These are phyloP conservation scores for Penicillium angulare DNA, from an alignment of 495 filamentous ascomycete genomes.

Conservation along the genomic window DNA sequence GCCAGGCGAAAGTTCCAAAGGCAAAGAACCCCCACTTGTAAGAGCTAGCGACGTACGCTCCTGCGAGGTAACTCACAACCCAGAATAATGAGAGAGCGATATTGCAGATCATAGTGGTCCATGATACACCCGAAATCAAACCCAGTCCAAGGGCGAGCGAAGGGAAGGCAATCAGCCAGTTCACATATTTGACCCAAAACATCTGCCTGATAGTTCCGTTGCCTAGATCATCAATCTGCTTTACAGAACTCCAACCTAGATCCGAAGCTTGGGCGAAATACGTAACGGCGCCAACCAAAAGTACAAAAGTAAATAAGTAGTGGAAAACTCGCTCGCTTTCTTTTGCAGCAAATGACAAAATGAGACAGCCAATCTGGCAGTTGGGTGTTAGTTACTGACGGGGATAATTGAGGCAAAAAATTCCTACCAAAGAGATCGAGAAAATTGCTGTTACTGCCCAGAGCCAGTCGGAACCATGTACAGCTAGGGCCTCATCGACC, in stretches of 20 bases:
- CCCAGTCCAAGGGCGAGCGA: constrained; percentile 59
- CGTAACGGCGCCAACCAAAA: constrained; percentile 60
- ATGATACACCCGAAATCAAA: constrained; percentile 62
- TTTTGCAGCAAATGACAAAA: constrained; percentile 48
- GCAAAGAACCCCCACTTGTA: constrained; percentile 68
- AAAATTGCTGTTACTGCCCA: constrained; percentile 50
- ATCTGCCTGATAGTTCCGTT: constrained; percentile 55
- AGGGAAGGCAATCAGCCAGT: constrained; percentile 56
- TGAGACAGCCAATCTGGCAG: constrained; percentile 38
- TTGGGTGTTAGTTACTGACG: background rate
- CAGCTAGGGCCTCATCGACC: constrained; percentile 58
- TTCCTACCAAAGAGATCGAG: constrained; percentile 10
- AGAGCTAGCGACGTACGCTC: constrained; percentile 51
- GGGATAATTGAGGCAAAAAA: background rate
- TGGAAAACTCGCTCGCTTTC: constrained; percentile 63
- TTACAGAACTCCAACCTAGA: constrained; percentile 61
- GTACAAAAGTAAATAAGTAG: constrained; percentile 61
- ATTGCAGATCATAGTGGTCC: constrained; percentile 61
- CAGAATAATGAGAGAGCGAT: constrained; percentile 62
- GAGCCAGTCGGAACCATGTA: constrained; percentile 58
- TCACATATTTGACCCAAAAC: constrained; percentile 71
- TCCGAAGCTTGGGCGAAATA: constrained; percentile 71
- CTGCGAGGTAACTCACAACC: constrained; percentile 62
- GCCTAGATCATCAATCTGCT: constrained; percentile 40
- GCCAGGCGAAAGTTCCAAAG: constrained; percentile 59